Conservation (phyloP, 148 eudicot species). For the Euryodendron excelsum region DNA sequence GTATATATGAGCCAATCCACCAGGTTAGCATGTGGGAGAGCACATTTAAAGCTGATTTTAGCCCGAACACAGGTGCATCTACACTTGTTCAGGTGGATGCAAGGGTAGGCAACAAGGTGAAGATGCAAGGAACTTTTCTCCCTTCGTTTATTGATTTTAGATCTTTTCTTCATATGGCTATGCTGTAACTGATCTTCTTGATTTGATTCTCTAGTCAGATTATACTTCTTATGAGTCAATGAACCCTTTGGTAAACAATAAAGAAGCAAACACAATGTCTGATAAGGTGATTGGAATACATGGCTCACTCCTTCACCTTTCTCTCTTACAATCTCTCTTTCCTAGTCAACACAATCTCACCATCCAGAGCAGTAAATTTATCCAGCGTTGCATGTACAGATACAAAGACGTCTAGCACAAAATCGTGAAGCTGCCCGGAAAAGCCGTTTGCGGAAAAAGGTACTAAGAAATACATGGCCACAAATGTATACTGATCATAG, state of each 20-base stretch:
- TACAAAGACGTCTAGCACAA: constrained; percentile 80
- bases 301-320: not conserved
- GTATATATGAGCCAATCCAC: constrained; percentile 58
- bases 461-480: constrained; percentile 6
- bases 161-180: not conserved
- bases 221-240: constrained; percentile 43
- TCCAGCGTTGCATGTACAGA: constrained; percentile 35
- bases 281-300: constrained; percentile 49
- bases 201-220: constrained; percentile 39
- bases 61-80: constrained; percentile 39
- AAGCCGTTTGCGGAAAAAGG: constrained; percentile 89
- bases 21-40: constrained; percentile 76
- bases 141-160: not conserved
- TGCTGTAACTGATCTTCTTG: not conserved
- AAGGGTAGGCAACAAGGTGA: constrained; percentile 55
- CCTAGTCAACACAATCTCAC: not conserved
- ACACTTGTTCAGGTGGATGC: constrained; percentile 46
- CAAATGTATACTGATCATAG: not conserved
- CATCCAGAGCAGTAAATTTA: not conserved
- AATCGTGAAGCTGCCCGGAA: constrained; percentile 96
- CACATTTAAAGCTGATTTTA: constrained; percentile 39
- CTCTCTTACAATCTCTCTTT: not conserved
- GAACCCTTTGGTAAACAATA: constrained; percentile 35
- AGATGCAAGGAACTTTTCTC: not conserved
- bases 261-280: constrained; percentile 40